phyloP scores from a whole-genome alignment of 1,284 basidiomycete genomes.

The Phellinidium pouzarii region DNA sequence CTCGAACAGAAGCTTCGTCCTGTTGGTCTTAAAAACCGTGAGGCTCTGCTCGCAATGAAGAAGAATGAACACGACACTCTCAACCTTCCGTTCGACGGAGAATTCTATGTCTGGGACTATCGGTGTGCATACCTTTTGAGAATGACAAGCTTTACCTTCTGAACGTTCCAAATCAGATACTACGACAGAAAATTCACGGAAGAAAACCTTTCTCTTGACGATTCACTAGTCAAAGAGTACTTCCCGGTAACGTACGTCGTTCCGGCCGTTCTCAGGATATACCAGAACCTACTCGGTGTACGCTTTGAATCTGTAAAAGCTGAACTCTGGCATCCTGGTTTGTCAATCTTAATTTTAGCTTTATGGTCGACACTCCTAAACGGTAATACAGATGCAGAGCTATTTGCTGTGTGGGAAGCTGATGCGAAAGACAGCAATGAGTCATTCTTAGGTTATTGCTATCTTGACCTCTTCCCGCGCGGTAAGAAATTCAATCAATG shows the following conservation, averaged over 20 bases:
- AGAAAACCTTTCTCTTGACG: constrained; percentile 59
- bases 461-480: constrained; percentile 83
- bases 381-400: constrained; percentile 76
- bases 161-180: constrained; percentile 30
- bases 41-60: constrained; percentile 64
- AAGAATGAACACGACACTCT: constrained; percentile 57
- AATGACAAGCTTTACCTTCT: constrained; percentile 10
- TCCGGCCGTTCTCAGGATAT: constrained; percentile 72
- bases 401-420: constrained; percentile 77
- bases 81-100: constrained; percentile 54
- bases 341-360: background rate
- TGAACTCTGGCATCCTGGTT: constrained; percentile 69
- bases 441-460: constrained; percentile 77
- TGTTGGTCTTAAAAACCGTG: constrained; percentile 59
- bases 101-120: constrained; percentile 69
- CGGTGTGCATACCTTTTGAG: constrained; percentile 25
- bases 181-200: constrained; percentile 71
- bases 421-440: constrained; percentile 59
- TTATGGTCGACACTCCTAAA: too few species aligned
- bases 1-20: constrained; percentile 69
- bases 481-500: too few species aligned
- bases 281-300: constrained; percentile 73
- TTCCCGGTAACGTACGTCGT: constrained; percentile 80
- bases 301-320: constrained; percentile 58
- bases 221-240: constrained; percentile 75